Conservation (phyloP, 1,284 basidiomycete species). For the Athelia sp. region DNA sequence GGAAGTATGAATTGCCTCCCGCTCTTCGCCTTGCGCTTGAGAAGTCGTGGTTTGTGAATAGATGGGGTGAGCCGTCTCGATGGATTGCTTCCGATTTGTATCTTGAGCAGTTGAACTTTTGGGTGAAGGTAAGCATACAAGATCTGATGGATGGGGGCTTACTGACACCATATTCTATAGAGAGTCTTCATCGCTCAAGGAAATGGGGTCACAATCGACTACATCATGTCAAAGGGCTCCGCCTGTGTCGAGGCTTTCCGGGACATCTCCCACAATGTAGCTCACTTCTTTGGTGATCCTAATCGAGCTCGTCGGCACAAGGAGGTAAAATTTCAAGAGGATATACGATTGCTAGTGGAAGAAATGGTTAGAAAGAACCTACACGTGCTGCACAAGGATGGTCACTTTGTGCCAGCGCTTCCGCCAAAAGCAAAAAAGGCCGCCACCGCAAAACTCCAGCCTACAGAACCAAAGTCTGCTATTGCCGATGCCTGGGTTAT, state of each 20-base stretch:
- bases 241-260: slow-evolving; percentile 22
- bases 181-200: slow-evolving; percentile 20
- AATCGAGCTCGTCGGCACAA: slow-evolving; percentile 15
- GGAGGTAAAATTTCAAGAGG: slow-evolving; percentile 15
- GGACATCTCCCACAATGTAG: slow-evolving; percentile 13
- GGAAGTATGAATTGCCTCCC: slow-evolving; percentile 19
- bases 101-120: slow-evolving; percentile 19
- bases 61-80: slow-evolving; percentile 12
- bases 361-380: slow-evolving; percentile 10
- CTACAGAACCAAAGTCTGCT: slow-evolving; percentile 5
- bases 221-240: slow-evolving; percentile 23
- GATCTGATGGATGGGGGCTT: no score
- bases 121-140: slow-evolving; percentile 15
- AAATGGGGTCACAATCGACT: slow-evolving; percentile 16
- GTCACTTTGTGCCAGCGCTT: background rate
- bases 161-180: slow-evolving; percentile 7
- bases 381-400: slow-evolving; percentile 3
- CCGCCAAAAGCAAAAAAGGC: background rate
- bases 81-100: slow-evolving; percentile 17
- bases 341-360: slow-evolving; percentile 14
- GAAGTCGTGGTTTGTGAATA: slow-evolving; percentile 19
- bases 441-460: slow-evolving; percentile 4
- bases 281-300: slow-evolving; percentile 15
- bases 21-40: slow-evolving; percentile 14
- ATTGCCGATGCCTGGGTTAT: slow-evolving; percentile 15